phyloP scores from a whole-genome alignment of 352 stramenopile genomes.

The Phytophthora pseudosyringae region DNA sequence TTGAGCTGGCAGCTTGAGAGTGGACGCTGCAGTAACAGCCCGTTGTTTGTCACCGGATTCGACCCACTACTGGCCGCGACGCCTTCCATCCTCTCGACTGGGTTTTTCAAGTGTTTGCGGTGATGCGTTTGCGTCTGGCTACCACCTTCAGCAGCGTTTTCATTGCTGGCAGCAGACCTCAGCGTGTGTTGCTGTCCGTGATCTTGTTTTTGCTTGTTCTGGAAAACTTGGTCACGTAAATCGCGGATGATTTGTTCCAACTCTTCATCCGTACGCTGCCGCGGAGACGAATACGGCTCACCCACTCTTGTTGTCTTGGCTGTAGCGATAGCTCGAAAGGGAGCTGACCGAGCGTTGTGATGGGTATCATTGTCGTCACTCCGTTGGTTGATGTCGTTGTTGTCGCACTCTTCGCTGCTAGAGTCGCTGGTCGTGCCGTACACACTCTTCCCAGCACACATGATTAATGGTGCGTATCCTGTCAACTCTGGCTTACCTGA shows the following conservation, averaged over 20 bases:
- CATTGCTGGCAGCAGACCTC: background rate
- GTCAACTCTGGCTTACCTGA: background rate
- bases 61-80: constrained; percentile 5
- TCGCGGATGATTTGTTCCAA: constrained; percentile 74
- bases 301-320: constrained; percentile 1
- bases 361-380: background rate
- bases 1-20: constrained; percentile 27
- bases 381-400: constrained; percentile 6
- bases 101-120: constrained; percentile 68
- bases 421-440: constrained; percentile 8
- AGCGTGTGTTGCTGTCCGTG: background rate
- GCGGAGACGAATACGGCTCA: constrained; percentile 6
- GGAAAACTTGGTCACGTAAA: constrained; percentile 58
- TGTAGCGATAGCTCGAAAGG: background rate
- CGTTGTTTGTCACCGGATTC: constrained; percentile 5
- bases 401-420: constrained; percentile 8
- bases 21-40: constrained; percentile 28
- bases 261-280: constrained; percentile 56
- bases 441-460: constrained; percentile 35
- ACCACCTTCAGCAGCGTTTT: constrained; percentile 5
- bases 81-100: constrained; percentile 56
- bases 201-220: constrained; percentile 25
- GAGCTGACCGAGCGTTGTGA: constrained; percentile 2
- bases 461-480: constrained; percentile 21
- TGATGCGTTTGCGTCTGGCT: constrained; percentile 18